Evolutionary conservation across 1,284 basidiomycete genomes (phyloP).

Genomic region (Ganoderma lucidum): DNA sequence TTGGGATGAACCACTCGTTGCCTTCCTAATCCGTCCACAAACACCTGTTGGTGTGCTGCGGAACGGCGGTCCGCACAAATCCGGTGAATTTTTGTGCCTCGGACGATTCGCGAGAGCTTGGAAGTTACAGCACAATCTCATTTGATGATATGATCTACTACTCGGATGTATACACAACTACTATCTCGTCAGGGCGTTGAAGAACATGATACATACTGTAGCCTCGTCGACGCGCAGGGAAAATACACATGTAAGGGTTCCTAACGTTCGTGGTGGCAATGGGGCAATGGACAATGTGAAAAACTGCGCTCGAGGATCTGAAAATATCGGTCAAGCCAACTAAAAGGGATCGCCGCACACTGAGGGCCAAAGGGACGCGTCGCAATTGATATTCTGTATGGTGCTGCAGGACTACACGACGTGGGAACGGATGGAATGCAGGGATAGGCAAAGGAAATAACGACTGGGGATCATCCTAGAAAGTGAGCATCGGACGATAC

Average conservation of each 20-base stretch:
- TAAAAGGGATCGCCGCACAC: constrained; percentile 5
- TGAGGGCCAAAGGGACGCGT: constrained; percentile 11
- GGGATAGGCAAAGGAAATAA: constrained; percentile 21
- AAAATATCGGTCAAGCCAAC: constrained; percentile 22
- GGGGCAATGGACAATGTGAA: constrained; percentile 11
- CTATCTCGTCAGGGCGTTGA: background rate
- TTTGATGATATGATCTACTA: background rate
- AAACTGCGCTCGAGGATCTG: constrained; percentile 9
- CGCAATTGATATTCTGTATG: constrained; percentile 34
- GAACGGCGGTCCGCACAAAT: constrained; percentile 7
- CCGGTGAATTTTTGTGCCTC: background rate
- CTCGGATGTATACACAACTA: constrained; percentile 6
- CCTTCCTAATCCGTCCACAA: constrained; percentile 19
- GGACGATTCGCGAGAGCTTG: background rate
- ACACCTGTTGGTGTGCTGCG: constrained; percentile 1
- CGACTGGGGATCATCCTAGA: constrained; percentile 14
- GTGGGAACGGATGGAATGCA: constrained; percentile 20
- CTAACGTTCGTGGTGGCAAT: constrained; percentile 13
- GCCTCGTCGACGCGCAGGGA: constrained; percentile 14
- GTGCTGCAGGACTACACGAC: constrained; percentile 33
- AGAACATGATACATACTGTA: constrained; percentile 18
- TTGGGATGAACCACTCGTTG: constrained; percentile 24
- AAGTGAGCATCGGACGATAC: constrained; percentile 18
- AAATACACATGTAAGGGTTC: constrained; percentile 29
- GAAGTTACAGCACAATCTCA: background rate